Evolutionary conservation across 2,329 filamentous ascomycete species (phyloP).

Genomic region (Aspergillus texensis): DNA sequence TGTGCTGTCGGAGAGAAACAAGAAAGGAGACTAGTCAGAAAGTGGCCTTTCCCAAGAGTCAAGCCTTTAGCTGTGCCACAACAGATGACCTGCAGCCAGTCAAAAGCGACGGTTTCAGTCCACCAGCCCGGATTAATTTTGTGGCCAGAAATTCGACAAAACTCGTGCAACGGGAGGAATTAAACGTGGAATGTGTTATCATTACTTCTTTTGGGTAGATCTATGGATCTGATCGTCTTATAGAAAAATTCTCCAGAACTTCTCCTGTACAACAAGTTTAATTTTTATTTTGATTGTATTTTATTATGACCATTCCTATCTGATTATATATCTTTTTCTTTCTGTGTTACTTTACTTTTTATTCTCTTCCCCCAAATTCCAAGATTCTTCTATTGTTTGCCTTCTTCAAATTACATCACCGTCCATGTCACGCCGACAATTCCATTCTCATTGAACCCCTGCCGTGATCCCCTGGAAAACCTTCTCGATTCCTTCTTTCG

Average conservation of each 20-base stretch:
- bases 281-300: neutral
- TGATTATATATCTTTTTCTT: neutral
- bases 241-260: neutral
- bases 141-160: neutral
- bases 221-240: constrained; percentile 2
- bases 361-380: neutral
- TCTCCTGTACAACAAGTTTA: neutral
- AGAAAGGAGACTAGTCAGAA: neutral
- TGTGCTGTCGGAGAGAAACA: neutral
- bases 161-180: neutral
- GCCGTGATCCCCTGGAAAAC: neutral
- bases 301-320: neutral
- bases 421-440: neutral
- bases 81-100: neutral
- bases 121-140: neutral
- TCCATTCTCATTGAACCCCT: constrained; percentile 5
- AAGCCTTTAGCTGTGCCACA: neutral
- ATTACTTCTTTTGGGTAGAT: neutral
- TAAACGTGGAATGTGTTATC: neutral
- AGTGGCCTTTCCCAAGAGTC: neutral
- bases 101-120: neutral
- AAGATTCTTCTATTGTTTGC: neutral
- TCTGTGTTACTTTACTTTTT: neutral
- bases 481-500: neutral
- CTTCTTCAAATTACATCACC: constrained; percentile 7